Base-by-base conservation (phyloP, 257 asterid genomes). In the Avicennia marina region DNA sequence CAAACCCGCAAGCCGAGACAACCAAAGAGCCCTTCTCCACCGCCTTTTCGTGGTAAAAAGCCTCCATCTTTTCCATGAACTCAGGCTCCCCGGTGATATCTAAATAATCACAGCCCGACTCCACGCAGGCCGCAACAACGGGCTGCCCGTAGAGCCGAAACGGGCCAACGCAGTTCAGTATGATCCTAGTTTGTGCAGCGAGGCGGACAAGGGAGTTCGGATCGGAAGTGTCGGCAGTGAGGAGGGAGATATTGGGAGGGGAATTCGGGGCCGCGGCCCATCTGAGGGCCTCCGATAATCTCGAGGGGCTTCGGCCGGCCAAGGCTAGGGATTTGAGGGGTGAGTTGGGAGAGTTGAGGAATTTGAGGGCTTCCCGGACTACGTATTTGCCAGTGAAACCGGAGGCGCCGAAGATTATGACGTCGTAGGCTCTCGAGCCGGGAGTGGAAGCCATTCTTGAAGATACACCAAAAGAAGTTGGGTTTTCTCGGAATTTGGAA, bases 331-430 rank as follows among this genome's bases (percentile, higher is more conserved):
- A 38, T 7, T 66, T 81, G 51, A 87, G 81, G 1, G 87, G 88
- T 11, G 96, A 90, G 32, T 76, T 74, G 0, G 98, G 84, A 15
- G 75, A 9, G 62, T 81, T 54, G 62, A 87, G 84, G 76, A 85
- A 85, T 47, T 85, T 90, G 65, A 90, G 95, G 4, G 96, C 94
- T 67, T 90, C 96, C 5, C 91, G 73, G 70, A 87, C 60, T 1
- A 87, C 95, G 64, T 90, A 85, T 33, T 85, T 87, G 0, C 95
- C 98, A 58, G 96, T 90, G 86, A 79, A 87, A 7, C 98, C 96
- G 0, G 98, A 90, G 10, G 95, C 98, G 3, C 98, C 98, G 43
- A 90, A 64, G 58, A 85, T 85, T 15, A 81, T 62, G 10, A 81
- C 7, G 57, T 87, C 96, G 78, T 81, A 90, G 2, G 36, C 36